Evolutionary conservation across 2,329 filamentous ascomycete genomes (phyloP).

Genomic region (Emmonsia crescens): DNA sequence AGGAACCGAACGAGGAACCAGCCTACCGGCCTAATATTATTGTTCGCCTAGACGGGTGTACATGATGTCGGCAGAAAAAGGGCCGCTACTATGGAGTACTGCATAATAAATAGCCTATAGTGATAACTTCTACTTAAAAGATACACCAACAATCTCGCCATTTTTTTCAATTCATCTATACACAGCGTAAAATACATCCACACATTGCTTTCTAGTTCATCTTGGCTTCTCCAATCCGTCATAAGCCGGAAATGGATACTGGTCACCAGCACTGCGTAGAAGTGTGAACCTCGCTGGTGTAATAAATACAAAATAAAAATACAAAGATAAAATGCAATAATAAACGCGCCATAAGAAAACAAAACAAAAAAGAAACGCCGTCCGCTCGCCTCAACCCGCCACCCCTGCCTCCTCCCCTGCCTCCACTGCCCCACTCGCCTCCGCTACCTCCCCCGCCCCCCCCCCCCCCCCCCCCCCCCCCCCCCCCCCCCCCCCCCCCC

Average conservation of each 20-base stretch:
- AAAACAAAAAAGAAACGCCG: background rate
- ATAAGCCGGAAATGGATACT: constrained; percentile 2
- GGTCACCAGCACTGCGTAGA: constrained; percentile 2
- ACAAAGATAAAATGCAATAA: background rate
- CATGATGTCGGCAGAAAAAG: background rate
- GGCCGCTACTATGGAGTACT: background rate
- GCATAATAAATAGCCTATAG: background rate
- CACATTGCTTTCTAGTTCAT: background rate
- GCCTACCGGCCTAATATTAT: background rate
- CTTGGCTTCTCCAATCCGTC: constrained; percentile 1
- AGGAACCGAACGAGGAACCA: background rate
- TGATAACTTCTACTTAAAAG: background rate
- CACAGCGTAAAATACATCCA: background rate
- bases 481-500: too few relatives aligned
- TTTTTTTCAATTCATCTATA: background rate
- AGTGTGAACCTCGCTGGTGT: constrained; percentile 4
- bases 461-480: too few relatives aligned
- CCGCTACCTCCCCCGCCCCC: too few relatives aligned
- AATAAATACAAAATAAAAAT: constrained; percentile 1
- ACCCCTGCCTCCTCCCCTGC: background rate
- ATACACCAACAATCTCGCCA: background rate
- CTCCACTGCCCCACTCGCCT: background rate
- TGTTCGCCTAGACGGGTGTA: background rate
- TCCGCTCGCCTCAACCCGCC: background rate
- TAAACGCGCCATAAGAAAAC: too few relatives aligned